Evolutionary conservation across 2,329 filamentous ascomycete species (phyloP).

Genomic region (Sclerotinia spermophila): DNA sequence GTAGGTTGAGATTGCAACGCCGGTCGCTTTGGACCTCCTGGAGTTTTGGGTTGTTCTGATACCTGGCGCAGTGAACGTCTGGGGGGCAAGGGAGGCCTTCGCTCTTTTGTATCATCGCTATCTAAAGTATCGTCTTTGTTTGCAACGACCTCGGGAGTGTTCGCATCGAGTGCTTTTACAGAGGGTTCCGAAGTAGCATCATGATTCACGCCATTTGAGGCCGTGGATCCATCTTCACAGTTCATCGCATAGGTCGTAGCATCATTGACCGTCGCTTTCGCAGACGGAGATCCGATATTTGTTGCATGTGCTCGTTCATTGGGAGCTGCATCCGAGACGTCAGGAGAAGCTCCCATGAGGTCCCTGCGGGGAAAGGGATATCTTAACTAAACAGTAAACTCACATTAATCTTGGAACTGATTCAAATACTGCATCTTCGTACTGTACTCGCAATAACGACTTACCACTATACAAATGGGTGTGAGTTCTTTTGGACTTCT

Average conservation of each 20-base stretch:
- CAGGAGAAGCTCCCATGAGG: constrained; percentile 28
- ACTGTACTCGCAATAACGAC: constrained; percentile 2
- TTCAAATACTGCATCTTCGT: background rate
- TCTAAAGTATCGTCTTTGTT: constrained; percentile 6
- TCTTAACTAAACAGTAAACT: background rate
- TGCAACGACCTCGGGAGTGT: background rate
- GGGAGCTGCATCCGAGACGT: constrained; percentile 18
- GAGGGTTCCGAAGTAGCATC: background rate
- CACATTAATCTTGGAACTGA: background rate
- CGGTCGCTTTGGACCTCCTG: constrained; percentile 32
- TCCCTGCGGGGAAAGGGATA: constrained; percentile 10
- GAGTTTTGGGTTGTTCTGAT: constrained; percentile 22
- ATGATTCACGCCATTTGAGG: constrained; percentile 13
- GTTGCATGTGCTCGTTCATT: constrained; percentile 26
- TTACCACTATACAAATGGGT: background rate
- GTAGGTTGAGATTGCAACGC: constrained; percentile 63
- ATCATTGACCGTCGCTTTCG: constrained; percentile 27
- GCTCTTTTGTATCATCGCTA: constrained; percentile 35
- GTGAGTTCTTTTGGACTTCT: constrained; percentile 2
- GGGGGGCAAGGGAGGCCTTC: constrained; percentile 45
- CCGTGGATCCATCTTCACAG: constrained; percentile 23
- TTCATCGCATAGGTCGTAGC: constrained; percentile 29
- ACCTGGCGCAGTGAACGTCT: constrained; percentile 39
- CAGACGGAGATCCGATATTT: constrained; percentile 21
- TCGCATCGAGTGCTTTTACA: background rate